Conservation (phyloP, 495 filamentous ascomycete genomes). For the Penicillium goetzii region DNA sequence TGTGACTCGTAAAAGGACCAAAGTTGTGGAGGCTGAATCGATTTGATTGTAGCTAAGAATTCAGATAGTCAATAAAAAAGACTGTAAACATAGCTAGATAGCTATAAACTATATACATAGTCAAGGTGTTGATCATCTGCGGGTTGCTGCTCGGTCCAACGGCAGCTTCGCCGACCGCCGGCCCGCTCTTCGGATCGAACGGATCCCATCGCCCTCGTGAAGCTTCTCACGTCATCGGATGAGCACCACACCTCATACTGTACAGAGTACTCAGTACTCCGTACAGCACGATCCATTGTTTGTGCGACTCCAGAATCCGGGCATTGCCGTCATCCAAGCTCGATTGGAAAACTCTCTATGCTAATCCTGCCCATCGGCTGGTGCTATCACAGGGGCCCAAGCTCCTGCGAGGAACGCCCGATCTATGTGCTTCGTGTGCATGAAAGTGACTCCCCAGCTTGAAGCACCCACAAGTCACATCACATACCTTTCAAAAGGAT, state of each 20-base stretch:
- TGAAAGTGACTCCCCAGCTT: conserved; percentile 18
- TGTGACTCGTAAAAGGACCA: background rate
- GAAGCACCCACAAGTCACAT: conserved; percentile 27
- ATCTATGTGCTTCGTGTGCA: conserved; percentile 28
- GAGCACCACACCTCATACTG: background rate
- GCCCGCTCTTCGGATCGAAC: conserved; percentile 6
- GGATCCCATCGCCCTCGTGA: background rate
- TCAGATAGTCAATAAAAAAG: background rate
- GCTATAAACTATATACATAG: background rate
- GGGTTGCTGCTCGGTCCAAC: background rate
- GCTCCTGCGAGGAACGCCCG: conserved; percentile 27
- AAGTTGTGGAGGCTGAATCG: background rate
- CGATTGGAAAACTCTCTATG: conserved; percentile 27
- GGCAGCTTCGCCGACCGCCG: conserved; percentile 6
- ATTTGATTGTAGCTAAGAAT: background rate
- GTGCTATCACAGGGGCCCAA: conserved; percentile 33
- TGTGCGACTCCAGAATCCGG: conserved; percentile 10
- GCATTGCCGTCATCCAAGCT: conserved; percentile 15
- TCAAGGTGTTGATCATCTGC: background rate
- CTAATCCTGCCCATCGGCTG: conserved; percentile 14
- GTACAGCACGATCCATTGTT: conserved; percentile 9
- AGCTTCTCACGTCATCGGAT: background rate
- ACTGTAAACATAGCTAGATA: background rate
- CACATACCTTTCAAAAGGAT: conserved; percentile 16
- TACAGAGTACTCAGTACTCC: too few relatives aligned